phyloP scores from a whole-genome alignment of 768 basidiomycete species.

The Mycena pura region DNA sequence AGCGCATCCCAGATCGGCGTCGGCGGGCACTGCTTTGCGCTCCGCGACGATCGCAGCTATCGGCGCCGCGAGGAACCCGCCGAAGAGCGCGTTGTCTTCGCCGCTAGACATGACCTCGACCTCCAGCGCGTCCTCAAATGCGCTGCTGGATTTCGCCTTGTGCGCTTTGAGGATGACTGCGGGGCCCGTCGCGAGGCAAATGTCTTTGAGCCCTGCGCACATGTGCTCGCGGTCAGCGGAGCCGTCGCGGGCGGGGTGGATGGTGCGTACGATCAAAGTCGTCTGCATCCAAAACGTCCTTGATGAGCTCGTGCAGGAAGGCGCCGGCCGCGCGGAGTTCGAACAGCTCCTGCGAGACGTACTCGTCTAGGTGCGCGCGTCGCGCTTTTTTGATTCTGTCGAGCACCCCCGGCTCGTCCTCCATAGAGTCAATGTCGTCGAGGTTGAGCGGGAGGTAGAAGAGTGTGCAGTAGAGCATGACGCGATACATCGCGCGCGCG shows the following conservation, averaged over 20 bases:
- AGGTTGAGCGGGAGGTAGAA: neutral
- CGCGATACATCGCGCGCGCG: conserved; percentile 8
- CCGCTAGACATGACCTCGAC: conserved; percentile 14
- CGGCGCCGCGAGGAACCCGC: conserved; percentile 11
- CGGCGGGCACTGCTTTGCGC: neutral
- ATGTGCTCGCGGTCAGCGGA: too few species aligned
- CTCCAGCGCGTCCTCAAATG: conserved; percentile 22
- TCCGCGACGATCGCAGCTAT: neutral
- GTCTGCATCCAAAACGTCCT: neutral
- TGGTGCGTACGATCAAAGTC: neutral
- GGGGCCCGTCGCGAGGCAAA: neutral
- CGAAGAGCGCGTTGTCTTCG: conserved; percentile 17
- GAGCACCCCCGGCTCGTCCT: neutral
- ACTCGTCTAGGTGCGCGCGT: neutral
- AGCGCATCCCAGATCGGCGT: conserved; percentile 3
- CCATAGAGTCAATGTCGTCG: neutral
- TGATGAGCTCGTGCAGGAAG: neutral
- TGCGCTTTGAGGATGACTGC: neutral
- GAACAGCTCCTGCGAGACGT: conserved; percentile 1
- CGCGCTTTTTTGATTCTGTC: neutral
- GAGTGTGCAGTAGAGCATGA: conserved; percentile 12
- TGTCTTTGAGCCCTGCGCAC: too few species aligned
- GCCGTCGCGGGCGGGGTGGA: too few species aligned
- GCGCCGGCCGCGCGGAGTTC: neutral
- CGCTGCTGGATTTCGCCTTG: neutral